A percentile compares a stretch with the other conserved stretches of the same genome.
Conservation (phyloP, 139 green algal species). For the Coelastrella sp. region DNA sequence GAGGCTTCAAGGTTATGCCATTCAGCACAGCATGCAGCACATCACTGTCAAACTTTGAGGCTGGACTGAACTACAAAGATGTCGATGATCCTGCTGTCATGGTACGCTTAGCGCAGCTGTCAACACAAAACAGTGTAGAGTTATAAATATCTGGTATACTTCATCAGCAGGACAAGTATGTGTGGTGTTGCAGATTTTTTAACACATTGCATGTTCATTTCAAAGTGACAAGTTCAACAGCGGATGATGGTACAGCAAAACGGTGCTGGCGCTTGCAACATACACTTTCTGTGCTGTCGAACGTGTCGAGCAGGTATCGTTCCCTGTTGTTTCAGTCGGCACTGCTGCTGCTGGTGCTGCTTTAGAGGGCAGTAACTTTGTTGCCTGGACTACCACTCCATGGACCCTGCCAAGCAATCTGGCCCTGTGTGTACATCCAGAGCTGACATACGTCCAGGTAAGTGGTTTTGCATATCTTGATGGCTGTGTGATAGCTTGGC, state of each 20-base stretch:
- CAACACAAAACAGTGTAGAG: too few species aligned
- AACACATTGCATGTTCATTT: too few species aligned
- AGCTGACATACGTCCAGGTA: slow-evolving; percentile 92
- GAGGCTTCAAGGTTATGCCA: slow-evolving; percentile 99
- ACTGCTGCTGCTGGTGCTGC: slow-evolving; percentile 54
- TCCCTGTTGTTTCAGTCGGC: slow-evolving; percentile 72
- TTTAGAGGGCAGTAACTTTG: slow-evolving; percentile 78
- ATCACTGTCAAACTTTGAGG: slow-evolving; percentile 98
- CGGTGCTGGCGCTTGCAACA: too few species aligned
- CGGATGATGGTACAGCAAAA: too few species aligned
- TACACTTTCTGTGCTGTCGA: too few species aligned
- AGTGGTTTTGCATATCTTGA: background rate
- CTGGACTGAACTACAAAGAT: slow-evolving; percentile 98
- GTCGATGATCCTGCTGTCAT: slow-evolving; percentile 75
- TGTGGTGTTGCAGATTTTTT: too few species aligned
- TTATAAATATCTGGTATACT: too few species aligned
- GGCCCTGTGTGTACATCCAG: slow-evolving; percentile 96
- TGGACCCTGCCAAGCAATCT: slow-evolving; percentile 99
- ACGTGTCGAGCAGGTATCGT: slow-evolving; percentile 57
- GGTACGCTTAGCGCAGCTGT: too few species aligned
- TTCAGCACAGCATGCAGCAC: slow-evolving; percentile 97
- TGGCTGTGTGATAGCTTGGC: too few species aligned
- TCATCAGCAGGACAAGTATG: too few species aligned
- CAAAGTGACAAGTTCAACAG: too few species aligned
- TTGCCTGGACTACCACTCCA: slow-evolving; percentile 99